phyloP scores from a whole-genome alignment of 164 flowering plant genomes.

The Vitis riparia region DNA sequence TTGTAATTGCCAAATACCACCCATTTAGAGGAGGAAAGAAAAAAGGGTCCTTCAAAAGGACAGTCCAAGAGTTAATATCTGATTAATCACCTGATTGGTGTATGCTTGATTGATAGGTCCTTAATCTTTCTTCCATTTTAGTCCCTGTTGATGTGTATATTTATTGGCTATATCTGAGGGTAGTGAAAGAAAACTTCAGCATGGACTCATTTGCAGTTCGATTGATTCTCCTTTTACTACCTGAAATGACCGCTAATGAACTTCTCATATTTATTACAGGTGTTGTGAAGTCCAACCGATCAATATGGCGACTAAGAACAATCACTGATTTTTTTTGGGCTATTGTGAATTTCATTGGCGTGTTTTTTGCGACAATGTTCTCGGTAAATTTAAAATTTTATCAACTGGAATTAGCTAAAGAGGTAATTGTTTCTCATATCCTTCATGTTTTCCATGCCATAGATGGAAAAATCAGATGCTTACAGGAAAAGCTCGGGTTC shows the following conservation, averaged over 20 bases:
- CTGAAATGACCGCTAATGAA: background rate
- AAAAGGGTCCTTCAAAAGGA: background rate
- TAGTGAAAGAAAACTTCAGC: no score
- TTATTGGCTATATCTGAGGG: no score
- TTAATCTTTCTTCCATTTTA: no score
- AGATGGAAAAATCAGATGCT: conserved; percentile 96
- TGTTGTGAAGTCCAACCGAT: conserved; percentile 82
- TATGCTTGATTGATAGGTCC: background rate
- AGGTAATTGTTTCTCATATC: background rate
- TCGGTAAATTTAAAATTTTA: conserved; percentile 50
- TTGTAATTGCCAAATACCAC: no score
- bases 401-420: background rate
- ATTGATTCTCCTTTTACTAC: background rate
- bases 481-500: conserved; percentile 74
- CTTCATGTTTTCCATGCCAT: conserved; percentile 3
- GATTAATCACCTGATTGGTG: no score
- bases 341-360: conserved; percentile 62
- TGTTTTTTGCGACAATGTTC: conserved; percentile 85
- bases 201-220: no score
- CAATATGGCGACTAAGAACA: conserved; percentile 86
- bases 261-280: conserved; percentile 39
- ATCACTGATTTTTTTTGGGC: conserved; percentile 85
- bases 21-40: no score
- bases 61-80: background rate
- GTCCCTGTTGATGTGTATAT: no score